Evolutionary conservation across 805 yeast genomes (phyloP).

Genomic region (Candida sanyiensis): DNA sequence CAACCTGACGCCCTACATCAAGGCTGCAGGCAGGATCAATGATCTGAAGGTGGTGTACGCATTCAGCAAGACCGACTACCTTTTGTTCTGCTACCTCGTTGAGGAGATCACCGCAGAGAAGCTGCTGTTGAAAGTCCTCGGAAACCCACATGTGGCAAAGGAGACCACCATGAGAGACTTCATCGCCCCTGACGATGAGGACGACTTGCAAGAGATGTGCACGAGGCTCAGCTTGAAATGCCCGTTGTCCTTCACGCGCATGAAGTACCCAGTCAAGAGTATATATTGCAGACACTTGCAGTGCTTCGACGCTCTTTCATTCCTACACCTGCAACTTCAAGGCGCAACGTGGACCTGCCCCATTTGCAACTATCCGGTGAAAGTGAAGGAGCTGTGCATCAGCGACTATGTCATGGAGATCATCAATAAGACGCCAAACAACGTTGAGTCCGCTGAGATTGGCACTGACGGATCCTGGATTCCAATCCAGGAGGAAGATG

Average conservation of each 20-base stretch:
- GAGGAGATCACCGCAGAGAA: conserved; percentile 38
- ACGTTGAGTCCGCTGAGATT: conserved; percentile 61
- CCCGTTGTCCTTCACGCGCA: conserved; percentile 69
- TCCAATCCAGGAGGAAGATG: conserved; percentile 28
- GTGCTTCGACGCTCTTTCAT: conserved; percentile 81
- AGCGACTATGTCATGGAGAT: conserved; percentile 72
- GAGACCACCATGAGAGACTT: conserved; percentile 47
- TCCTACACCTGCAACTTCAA: conserved; percentile 67
- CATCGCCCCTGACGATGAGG: conserved; percentile 47
- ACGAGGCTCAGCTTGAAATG: conserved; percentile 67
- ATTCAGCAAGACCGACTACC: conserved; percentile 44
- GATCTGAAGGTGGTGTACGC: conserved; percentile 51
- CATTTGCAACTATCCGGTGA: conserved; percentile 53
- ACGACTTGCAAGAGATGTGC: conserved; percentile 62
- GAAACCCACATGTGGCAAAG: conserved; percentile 47
- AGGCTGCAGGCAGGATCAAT: conserved; percentile 32
- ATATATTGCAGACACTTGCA: conserved; percentile 71
- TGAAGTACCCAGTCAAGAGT: conserved; percentile 69
- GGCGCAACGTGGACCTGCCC: conserved; percentile 89
- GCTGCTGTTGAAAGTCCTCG: conserved; percentile 36
- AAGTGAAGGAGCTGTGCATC: conserved; percentile 54
- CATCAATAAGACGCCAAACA: conserved; percentile 44
- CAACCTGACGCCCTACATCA: conserved; percentile 54
- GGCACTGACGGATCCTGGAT: conserved; percentile 73
- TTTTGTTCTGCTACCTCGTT: conserved; percentile 55